Percentiles rank a stretch among this genome's conserved stretches.
Conservation (phyloP, 306 rosid genomes). For the Quercus robur region DNA sequence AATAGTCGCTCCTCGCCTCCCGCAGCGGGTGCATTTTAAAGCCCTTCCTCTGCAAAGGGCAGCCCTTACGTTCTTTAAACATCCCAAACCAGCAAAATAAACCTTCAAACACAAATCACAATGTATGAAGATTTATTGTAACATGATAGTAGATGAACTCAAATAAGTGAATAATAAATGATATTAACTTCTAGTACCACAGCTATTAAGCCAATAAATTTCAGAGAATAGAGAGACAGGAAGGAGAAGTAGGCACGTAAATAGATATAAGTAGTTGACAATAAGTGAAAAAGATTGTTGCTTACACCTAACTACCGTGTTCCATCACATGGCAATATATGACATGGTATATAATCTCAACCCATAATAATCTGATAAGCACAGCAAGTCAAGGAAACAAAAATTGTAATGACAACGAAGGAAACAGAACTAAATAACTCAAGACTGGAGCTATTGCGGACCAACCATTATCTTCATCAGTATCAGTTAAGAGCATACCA, state of each 20-base stretch:
- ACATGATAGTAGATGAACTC: not conserved
- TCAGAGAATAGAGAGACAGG: too few relatives aligned
- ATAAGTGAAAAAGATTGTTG: not conserved
- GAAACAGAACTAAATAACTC: not conserved
- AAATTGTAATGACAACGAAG: not conserved
- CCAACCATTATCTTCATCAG: not conserved
- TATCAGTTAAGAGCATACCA: not conserved
- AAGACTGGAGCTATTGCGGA: not conserved
- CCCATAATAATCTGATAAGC: conserved; percentile 12
- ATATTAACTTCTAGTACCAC: not conserved
- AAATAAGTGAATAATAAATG: not conserved
- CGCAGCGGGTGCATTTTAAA: conserved; percentile 93
- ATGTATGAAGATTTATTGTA: conserved; percentile 2
- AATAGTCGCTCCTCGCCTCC: conserved; percentile 92
- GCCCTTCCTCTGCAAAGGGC: conserved; percentile 96
- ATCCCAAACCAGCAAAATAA: conserved; percentile 96
- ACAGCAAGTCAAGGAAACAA: not conserved
- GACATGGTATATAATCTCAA: conserved; percentile 18
- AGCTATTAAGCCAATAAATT: not conserved
- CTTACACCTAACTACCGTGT: conserved; percentile 23
- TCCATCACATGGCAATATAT: conserved; percentile 17
- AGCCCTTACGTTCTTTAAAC: conserved; percentile 94
- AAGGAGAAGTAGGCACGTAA: not conserved
- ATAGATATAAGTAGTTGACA: not conserved
- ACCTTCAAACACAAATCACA: conserved; percentile 63